Evolutionary conservation across 2,329 filamentous ascomycete species (phyloP).

Genomic region (Aspergillus sp.): DNA sequence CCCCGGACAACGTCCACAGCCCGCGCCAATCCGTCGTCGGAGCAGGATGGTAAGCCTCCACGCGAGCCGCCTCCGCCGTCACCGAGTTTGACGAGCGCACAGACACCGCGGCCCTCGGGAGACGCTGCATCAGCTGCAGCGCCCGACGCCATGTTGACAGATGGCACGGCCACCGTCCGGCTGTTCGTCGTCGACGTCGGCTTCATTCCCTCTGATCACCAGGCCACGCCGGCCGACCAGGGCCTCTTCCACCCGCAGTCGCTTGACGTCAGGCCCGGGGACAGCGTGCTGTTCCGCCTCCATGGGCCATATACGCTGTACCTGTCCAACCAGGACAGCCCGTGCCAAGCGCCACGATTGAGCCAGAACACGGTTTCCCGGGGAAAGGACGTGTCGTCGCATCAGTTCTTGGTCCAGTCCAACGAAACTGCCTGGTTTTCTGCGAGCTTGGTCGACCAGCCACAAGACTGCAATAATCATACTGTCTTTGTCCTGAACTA

Average conservation of each 20-base stretch:
- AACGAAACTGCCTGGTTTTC: background rate
- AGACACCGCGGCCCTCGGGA: background rate
- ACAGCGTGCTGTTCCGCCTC: background rate
- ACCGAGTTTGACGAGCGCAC: background rate
- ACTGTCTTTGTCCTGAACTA: background rate
- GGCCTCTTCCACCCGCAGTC: background rate
- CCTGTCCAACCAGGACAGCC: background rate
- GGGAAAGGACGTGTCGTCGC: background rate
- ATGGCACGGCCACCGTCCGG: background rate
- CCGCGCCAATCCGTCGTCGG: background rate
- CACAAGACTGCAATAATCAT: background rate
- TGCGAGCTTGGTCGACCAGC: background rate
- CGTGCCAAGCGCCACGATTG: background rate
- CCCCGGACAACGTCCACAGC: background rate
- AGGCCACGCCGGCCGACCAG: background rate
- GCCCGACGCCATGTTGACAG: background rate
- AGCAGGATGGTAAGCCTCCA: background rate
- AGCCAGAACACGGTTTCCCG: background rate
- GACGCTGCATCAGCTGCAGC: background rate
- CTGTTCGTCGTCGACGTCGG: background rate
- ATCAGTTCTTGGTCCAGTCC: background rate
- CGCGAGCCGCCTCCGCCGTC: background rate
- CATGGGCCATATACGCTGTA: background rate
- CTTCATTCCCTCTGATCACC: background rate
- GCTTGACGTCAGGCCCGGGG: background rate